Evolutionary conservation across 164 flowering plant genomes (phyloP).

Genomic region (Tetrastigma voinierianum): DNA sequence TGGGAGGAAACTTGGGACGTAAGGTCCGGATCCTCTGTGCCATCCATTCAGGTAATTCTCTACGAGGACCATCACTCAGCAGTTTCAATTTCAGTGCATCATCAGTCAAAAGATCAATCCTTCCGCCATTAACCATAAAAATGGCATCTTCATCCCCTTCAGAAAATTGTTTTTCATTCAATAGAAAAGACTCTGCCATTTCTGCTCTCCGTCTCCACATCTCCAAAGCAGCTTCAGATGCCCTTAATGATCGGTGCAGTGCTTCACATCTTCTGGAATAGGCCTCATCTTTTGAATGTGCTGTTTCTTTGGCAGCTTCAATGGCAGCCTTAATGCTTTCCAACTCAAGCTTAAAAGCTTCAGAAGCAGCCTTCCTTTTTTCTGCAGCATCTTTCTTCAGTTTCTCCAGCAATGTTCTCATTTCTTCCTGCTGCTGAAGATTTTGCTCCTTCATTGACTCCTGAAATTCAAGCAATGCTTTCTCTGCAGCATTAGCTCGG

Average conservation of each 20-base stretch:
- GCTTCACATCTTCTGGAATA: constrained; percentile 51
- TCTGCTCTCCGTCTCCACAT: constrained; percentile 59
- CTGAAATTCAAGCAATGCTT: constrained; percentile 46
- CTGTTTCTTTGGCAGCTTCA: constrained; percentile 52
- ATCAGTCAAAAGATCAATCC: constrained; percentile 54
- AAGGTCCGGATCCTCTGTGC: constrained; percentile 46
- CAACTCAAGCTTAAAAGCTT: constrained; percentile 51
- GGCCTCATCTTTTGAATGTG: constrained; percentile 46
- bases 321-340: constrained; percentile 42
- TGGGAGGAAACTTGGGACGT: constrained; percentile 59
- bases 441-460: constrained; percentile 28
- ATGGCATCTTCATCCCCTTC: constrained; percentile 35
- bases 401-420: constrained; percentile 44
- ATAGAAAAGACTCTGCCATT: constrained; percentile 47
- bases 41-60: constrained; percentile 64
- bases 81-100: constrained; percentile 59
- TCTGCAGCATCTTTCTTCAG: constrained; percentile 50
- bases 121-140: constrained; percentile 51
- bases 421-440: constrained; percentile 44
- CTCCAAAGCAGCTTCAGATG: constrained; percentile 46
- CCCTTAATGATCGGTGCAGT: constrained; percentile 46
- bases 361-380: constrained; percentile 31
- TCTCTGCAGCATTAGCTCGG: constrained; percentile 42
- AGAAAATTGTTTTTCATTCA: constrained; percentile 20
- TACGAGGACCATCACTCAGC: constrained; percentile 58